phyloP scores from a whole-genome alignment of 306 rosid species.

The Vicia faba region DNA sequence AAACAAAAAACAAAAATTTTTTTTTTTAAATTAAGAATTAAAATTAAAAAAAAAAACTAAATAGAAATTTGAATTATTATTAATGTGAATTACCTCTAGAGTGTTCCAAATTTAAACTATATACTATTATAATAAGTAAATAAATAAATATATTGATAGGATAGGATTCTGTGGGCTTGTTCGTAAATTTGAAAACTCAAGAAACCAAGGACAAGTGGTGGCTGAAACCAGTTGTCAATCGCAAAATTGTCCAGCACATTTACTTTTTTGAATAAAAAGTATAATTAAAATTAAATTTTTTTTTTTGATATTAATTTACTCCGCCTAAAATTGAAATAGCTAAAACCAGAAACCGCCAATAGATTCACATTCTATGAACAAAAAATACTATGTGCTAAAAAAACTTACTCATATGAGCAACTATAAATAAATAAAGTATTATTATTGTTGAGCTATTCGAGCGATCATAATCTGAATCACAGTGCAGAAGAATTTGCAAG shows the following conservation, averaged over 20 bases:
- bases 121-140: no score
- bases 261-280: neutral
- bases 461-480: neutral
- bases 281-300: neutral
- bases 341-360: slow-evolving; percentile 51
- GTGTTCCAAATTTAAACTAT: no score
- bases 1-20: no score
- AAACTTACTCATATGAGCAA: neutral
- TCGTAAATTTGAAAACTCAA: neutral
- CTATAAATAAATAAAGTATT: neutral
- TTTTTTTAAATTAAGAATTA: no score
- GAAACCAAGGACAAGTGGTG: neutral
- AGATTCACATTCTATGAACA: slow-evolving; percentile 39
- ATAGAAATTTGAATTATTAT: no score
- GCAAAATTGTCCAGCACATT: neutral
- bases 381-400: neutral
- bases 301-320: neutral
- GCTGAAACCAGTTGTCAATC: neutral
- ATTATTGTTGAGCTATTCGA: neutral
- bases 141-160: no score
- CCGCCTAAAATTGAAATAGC: neutral
- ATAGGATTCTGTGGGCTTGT: neutral
- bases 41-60: no score
- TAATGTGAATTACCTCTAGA: no score
- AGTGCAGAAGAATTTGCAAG: neutral